Base-by-base conservation (phyloP, 1,139 yeast genomes). In the Insectozyma bohioensis region DNA sequence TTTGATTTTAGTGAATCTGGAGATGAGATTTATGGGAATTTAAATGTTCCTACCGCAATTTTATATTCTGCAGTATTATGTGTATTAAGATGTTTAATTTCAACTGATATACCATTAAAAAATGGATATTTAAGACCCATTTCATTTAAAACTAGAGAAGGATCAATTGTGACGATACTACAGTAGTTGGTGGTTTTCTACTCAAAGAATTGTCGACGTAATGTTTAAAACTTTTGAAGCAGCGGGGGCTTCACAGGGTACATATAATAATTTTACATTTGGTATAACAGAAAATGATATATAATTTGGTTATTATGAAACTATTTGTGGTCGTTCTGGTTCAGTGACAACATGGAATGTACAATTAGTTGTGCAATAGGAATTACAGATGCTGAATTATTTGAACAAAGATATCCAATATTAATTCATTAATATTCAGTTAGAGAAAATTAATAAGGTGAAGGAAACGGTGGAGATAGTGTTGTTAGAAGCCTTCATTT, bases 141-240 rank as follows among this genome's bases (percentile, higher is more conserved):
- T 32, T 61, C 74, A 5, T 72, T 86, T 35, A 58, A 58, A 13
- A 81, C 87, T 17, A 84, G 95, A 23, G 75, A 75, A 31, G 84
- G 84, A 0, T 75, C 86, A 1, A 68, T 86, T 5, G 69, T 2
- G 69, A 67, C 24, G 86, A 82, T 30, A 92, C 92, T 12, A 95
- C 95, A 1, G 88, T 84, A 4, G 94, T 85, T 7, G 95, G 95
- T 19, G 95, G 95, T 6, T 86, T 85, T 52, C 95, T 0, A 79
- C 92, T 2, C 95, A 86, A 56, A 68, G 95, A 41, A 78, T 86
- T 26, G 84, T 87, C 2, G 95, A 85, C 56, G 88, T 82, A 3
- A 72, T 85, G 39, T 65, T 86, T 48, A 78, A 77, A 46, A 87
- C 95, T 0, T 85, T 85, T 51, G 70, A 74, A 41, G 85, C 85